These are phyloP conservation scores for Camelina laxa DNA, from an alignment of 345 rosid species.

Conservation along the genomic window DNA sequence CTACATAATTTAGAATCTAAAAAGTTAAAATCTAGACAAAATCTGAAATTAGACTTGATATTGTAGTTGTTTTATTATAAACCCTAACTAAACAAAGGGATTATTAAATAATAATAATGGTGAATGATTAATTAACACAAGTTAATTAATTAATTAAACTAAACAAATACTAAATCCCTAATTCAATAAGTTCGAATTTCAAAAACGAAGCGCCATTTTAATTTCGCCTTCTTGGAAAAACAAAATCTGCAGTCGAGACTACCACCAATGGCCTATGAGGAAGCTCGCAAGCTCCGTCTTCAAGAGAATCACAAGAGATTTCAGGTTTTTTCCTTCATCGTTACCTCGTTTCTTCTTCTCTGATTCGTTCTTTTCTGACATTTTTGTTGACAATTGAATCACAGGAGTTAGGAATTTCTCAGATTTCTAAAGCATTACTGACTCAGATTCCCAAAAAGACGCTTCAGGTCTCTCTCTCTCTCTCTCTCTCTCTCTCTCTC, in stretches of 20 bases:
- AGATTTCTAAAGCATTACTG: slow-evolving; percentile 41
- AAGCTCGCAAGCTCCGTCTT: slow-evolving; percentile 53
- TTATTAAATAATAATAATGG: slow-evolving; percentile 20
- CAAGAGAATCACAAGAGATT: slow-evolving; percentile 54
- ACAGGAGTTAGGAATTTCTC: slow-evolving; percentile 51
- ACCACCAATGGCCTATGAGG: slow-evolving; percentile 47
- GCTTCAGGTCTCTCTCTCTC: slow-evolving; percentile 19
- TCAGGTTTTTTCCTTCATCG: slow-evolving; percentile 40
- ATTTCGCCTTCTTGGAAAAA: background rate
- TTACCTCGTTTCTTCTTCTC: background rate
- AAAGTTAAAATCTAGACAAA: no score
- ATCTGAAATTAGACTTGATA: no score
- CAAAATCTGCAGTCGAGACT: background rate
- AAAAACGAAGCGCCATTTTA: slow-evolving; percentile 31
- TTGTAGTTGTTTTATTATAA: no score
- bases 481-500: no score
- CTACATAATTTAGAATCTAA: no score
- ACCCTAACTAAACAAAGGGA: background rate
- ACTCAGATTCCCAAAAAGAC: slow-evolving; percentile 35
- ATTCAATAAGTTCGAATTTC: background rate
- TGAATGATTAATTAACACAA: slow-evolving; percentile 26
- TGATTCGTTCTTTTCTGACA: background rate
- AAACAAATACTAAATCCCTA: no score
- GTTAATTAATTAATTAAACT: background rate
- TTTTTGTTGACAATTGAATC: background rate